Base-by-base conservation (phyloP, 768 basidiomycete species). In the Podaxis sp. region DNA sequence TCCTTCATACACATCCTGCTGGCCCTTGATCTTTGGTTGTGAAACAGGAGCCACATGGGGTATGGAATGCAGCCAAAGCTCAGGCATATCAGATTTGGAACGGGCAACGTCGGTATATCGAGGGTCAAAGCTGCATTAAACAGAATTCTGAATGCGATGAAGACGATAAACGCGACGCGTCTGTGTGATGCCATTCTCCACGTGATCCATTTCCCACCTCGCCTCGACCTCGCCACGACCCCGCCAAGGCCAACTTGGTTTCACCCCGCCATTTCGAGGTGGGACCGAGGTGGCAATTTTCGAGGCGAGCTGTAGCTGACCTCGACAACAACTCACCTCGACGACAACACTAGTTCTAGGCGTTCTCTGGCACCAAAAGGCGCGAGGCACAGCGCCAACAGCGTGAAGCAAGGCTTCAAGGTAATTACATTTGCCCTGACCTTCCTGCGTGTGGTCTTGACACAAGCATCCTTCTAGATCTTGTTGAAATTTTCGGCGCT, bases 381-480 rank as follows among this genome's bases (percentile, higher is more conserved):
- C 88, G 80, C 7, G 93, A 94, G 69, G 91, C 88, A 0, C 85
- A 83, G 61, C 83, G 87, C 37, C 85, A 91, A 67, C 90, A 86
- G 75, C 87, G 86, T 70, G 89, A 95, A 74, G 91, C 93, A 2
- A 82, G 91, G 64, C 75, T 94, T 46, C 89, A 93, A 82, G 93
- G 93, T 87, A 60, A 58, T 75, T 69, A 28, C 10, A 48, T 53
- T 46, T 60, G 3, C 17, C 44, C 48, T 56, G 2, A 10, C 17
- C 30, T 26, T 44, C n/a, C 15, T n/a, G 15, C 10, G 41, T 28
- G 48, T 28, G 17, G 56, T 51, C 49, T 57, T 15, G 50, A 50
- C 37, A 60, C 52, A 6, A 12, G 13, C 10, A 49, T 20, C 62
- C 30, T 22, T 46, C 22, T 63, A 90, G 88, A 90, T 67, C 80